Evolutionary conservation across 139 green algal species (phyloP), one percentile per base, ranked within the genome.

Genomic region (Monoraphidium neglectum): DNA sequence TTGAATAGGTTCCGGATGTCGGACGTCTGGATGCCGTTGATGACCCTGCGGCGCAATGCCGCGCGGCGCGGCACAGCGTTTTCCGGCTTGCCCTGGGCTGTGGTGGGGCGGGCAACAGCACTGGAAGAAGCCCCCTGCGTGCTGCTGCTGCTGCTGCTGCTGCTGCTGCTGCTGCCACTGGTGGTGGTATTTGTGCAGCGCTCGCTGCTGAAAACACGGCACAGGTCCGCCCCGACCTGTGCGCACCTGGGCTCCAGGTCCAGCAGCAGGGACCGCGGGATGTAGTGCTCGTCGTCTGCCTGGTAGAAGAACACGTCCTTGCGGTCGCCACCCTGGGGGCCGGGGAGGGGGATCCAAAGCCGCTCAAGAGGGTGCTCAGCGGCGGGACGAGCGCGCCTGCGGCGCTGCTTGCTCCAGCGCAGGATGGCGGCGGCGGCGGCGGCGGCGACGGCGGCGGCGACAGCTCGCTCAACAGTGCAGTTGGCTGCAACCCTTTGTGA

Each of bases 221-320:
- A 35, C 28, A 51, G 18, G 12, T 37, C n/a, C n/a, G n/a, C n/a
- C n/a, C 43, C 43, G 8, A 12, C 43, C 43, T 8, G 43, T 12
- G 32, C 82, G 28, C 69, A 91, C 91, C 93, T 82, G 8, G 96
- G 96, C 78, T 99, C 96, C 13, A 99, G 87, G 76, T 99, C 96
- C 2, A 99, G 80, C 35, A 99, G 88, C 43, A 99, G 88, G 3
- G 97, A 94, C 15, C 97, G 86, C 0, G 97, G 97, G 12, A 99
- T 92, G 78, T 98, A 99, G 54, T 98, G 94, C 68, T 99, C 95
- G 63, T 99, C 97, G 68, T 99, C 97, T 33, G 97, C 97, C 76
- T 99, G 97, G 80, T 99, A 99, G 85, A 99, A 99, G 82, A 99
- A 99, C 13, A 99, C 94, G 66, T 99, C 97, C 68, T 99, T 99